Base-by-base conservation (phyloP, 345 rosid genomes). In the Bretschneidera sinensis region DNA sequence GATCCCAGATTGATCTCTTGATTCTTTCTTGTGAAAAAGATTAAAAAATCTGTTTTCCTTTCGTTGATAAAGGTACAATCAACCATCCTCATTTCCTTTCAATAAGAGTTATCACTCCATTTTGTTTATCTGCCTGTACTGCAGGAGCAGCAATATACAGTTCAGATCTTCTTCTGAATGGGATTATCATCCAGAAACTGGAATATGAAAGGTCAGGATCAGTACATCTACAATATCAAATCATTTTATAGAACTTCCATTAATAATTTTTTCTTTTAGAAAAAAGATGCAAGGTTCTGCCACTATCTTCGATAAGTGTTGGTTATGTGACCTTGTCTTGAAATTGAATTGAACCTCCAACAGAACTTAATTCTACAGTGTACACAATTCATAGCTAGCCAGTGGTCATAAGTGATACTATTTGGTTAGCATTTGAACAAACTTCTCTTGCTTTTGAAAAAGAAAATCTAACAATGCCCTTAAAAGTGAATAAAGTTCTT, bases 21-120 rank as follows among this genome's bases (percentile, higher is more conserved):
- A 80, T 87, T 70, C 78, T 87, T 65, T 85, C 97, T 24, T 81
- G 88, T 31, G 81, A 78, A 60, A 77, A 87, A 24, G 95, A 87
- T 76, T 64, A 48, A 65, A 56, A 66, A 6, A 39, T 77, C n/a
- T 89, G 86, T 61, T 65, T 55, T 54, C 95, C 86, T 48, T 74
- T 83, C 63, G 69, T 71, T 53, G 52, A 74, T 24, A 78, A 73
- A 74, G 95, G 97, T 86, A 60, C 17, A 23, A 17, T 25, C 1
- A 55, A 35, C 20, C 45, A 20, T 9, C 48, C 8, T 17, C 19
- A 17, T 54, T 49, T 35, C 55, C 21, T 24, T n/a, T 55, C 11
- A 43, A 39, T 0, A 2, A 60, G 31, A 52, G 7, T 28, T 14
- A 6, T 34, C 21, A 54, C 28, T 57, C 57, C 14, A 43, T 18